These are phyloP conservation scores for Microdochium paspali DNA, from an alignment of 2,329 filamentous ascomycete species.

Conservation along the genomic window DNA sequence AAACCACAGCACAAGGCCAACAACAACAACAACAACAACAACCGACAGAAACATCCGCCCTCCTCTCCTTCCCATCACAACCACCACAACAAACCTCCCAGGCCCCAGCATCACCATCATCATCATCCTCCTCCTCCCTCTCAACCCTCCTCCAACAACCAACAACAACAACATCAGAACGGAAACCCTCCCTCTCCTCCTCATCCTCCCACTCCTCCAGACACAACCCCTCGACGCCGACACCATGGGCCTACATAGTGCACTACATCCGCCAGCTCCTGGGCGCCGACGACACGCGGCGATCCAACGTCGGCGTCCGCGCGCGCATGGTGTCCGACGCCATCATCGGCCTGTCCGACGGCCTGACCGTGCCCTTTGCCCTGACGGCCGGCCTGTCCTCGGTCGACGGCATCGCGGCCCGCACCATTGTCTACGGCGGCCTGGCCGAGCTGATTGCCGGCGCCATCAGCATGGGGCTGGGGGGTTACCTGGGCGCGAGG, in stretches of 20 bases:
- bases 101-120: neutral
- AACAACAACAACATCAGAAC: too few relatives aligned
- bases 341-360: conserved; percentile 53
- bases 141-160: neutral
- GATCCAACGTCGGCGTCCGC: neutral
- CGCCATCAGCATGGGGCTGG: conserved; percentile 51
- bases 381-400: conserved; percentile 46
- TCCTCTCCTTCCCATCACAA: neutral
- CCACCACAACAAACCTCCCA: neutral
- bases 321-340: conserved; percentile 26
- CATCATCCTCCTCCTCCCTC: neutral
- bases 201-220: neutral
- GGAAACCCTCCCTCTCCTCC: neutral
- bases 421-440: conserved; percentile 43
- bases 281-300: neutral
- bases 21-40: too few relatives aligned
- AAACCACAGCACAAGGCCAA: neutral
- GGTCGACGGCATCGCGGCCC: conserved; percentile 28
- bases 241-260: neutral
- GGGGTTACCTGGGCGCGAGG: conserved; percentile 43
- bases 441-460: conserved; percentile 50
- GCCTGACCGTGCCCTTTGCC: conserved; percentile 54
- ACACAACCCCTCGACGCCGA: neutral
- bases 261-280: neutral
- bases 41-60: neutral